Evolutionary conservation across 352 stramenopile genomes (phyloP), one percentile per base, ranked within the genome.

Genomic region (Blastocystis sp.): DNA sequence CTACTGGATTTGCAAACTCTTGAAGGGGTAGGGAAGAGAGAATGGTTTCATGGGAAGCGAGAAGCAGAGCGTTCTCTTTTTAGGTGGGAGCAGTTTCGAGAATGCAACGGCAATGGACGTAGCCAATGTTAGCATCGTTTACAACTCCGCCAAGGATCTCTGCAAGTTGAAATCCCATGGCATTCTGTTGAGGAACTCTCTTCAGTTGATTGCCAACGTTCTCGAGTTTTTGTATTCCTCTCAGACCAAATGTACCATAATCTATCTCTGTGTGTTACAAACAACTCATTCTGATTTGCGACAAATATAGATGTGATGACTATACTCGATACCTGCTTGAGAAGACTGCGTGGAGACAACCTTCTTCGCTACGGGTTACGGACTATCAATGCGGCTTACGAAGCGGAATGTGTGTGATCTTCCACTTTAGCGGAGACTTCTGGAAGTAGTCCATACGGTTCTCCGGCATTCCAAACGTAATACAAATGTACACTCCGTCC

Each of bases 401-500:
- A 42, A 81, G 27, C 24, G 69, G 0, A 14, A 81, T 48, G 42
- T 81, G 69, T 9, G 48, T 46, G 1, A 81, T 29, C 21, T 65
- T 81, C 69, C 69, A 81, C 24, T 81, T 61, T 44, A 64, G 21
- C 6, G 27, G 4, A 0, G 75, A 16, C 27, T 51, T 56, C 44
- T 85, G 40, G 27, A 85, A 85, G 29, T 85, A 85, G 54, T 65
- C 46, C 75, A 85, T 51, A n/a, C 75, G 57, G 75, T 85, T 72
- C 27, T 72, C 57, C 27, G 75, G 75, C 57, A 85, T 85, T 56
- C 75, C 75, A 61, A 63, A 85, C 7, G 75, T 72, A 36, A 85
- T 53, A 32, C 42, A 54, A 7, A 85, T 61, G 29, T 73, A 85
- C 38, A 54, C 48, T 48, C 75, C 75, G 42, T 40, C 38, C 24